Percentiles rank a stretch among this genome's conserved stretches.
These are phyloP conservation scores for Scedosporium apiospermum DNA, from an alignment of 2,329 filamentous ascomycete species.

Conservation along the genomic window DNA sequence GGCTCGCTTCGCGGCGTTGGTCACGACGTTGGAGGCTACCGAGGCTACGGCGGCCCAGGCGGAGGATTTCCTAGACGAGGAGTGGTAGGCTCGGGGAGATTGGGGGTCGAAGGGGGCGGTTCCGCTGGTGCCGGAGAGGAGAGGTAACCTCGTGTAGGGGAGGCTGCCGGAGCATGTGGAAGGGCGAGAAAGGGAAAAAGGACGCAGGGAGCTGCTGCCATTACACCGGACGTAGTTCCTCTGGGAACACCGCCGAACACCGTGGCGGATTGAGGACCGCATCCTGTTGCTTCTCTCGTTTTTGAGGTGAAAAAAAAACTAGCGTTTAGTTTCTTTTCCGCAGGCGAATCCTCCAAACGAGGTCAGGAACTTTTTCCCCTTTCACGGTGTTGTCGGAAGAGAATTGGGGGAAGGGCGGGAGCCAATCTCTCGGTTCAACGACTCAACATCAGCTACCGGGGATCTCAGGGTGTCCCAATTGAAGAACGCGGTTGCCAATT, in stretches of 20 bases:
- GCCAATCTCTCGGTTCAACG: too few species aligned
- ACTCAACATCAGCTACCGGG: too few species aligned
- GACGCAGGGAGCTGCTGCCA: neutral
- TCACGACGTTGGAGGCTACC: conserved; percentile 58
- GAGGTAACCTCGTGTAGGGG: conserved; percentile 1
- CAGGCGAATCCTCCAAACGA: neutral
- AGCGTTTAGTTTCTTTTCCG: neutral
- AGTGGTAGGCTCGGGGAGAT: conserved; percentile 21
- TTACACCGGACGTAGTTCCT: neutral
- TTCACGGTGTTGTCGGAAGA: neutral
- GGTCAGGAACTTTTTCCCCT: neutral
- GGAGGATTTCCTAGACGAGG: conserved; percentile 40
- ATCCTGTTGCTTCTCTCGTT: neutral
- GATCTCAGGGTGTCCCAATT: too few species aligned
- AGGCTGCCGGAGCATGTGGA: neutral
- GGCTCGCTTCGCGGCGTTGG: conserved; percentile 50
- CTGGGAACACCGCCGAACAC: neutral
- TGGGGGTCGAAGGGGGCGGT: neutral
- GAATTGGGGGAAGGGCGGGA: neutral
- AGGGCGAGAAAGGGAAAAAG: neutral
- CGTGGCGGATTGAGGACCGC: neutral
- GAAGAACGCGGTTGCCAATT: too few species aligned
- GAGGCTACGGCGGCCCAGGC: conserved; percentile 68
- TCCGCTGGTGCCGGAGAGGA: neutral
- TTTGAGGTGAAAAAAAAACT: neutral